Evolutionary conservation across 2,329 filamentous ascomycete species (phyloP), one percentile per base, ranked within the genome.

Genomic region (Fusarium oligoseptatum): DNA sequence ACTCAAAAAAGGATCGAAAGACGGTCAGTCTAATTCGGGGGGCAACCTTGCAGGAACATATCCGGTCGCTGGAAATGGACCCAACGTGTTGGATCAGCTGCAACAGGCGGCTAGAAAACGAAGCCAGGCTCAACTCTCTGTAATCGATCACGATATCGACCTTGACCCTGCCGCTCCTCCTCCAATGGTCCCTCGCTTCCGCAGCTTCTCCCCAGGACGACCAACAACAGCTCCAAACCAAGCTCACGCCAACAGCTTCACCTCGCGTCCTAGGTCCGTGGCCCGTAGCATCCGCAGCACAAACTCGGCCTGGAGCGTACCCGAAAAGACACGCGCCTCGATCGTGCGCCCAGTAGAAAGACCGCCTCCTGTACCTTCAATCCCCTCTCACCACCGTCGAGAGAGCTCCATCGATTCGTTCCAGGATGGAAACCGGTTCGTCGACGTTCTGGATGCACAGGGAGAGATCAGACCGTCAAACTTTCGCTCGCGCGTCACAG

Each of bases 401-500:
- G 64, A 70, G 14, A 70, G 70, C 56, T 79, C 48, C 8, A 4
- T 67, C 15, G 77, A 75, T 50, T 78, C 76, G 3, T 67, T 61
- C 14, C 68, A 68, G 15, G 62, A 68, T 36, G 74, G 43, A 39
- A 17, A 27, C 55, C 74, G 76, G 0, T 78, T 74, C 65, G 84
- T 91, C 56, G 89, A 92, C 71, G 79, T 92, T 1, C 82, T 92
- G 3, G 90, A 92, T 72, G 90, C 89, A 0, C 87, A 89, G 68
- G 88, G 88, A 1, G 86, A 84, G 29, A 82, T 91, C 43, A 85
- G 80, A 32, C 85, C 86, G 0, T 81, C 84, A 3, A 84, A 89
- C 68, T 90, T 90, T 72, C 81, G 82, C 57, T 82, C 83, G 11
- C 84, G 88, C 17, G 75, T 90, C 3, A 80, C 85, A 64, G 88